A percentile compares a stretch with the other conserved stretches of the same genome.
These are phyloP conservation scores for Zostera marina DNA, from an alignment of 116 monocot genomes.

Conservation along the genomic window DNA sequence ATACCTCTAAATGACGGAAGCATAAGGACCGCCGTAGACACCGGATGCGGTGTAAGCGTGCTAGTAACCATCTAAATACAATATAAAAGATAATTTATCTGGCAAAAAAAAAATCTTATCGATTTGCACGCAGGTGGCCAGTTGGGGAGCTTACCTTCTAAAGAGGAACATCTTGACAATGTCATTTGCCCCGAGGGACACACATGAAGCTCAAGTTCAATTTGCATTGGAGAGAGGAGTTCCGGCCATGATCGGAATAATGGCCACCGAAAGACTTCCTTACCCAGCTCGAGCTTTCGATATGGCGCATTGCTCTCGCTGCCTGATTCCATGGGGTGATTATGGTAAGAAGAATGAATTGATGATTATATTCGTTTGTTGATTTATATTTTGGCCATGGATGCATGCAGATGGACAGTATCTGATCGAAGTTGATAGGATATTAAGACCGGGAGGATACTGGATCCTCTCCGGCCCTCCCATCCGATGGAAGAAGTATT, in stretches of 20 bases:
- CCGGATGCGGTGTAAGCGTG: slow-evolving; percentile 63
- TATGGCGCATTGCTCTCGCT: slow-evolving; percentile 11
- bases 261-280: slow-evolving; percentile 3
- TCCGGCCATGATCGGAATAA: slow-evolving; percentile 10
- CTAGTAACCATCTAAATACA: too few relatives aligned
- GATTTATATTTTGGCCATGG: too few relatives aligned
- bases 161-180: slow-evolving; percentile 2
- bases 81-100: too few relatives aligned
- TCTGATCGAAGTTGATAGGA: slow-evolving; percentile 58
- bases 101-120: too few relatives aligned
- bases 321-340: slow-evolving; percentile 7
- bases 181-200: slow-evolving; percentile 7
- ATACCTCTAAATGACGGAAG: slow-evolving; percentile 42
- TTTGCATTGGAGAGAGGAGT: slow-evolving; percentile 10
- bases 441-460: slow-evolving; percentile 34
- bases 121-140: slow-evolving; percentile 2
- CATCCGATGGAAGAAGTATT: slow-evolving; percentile 10
- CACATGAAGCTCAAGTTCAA: slow-evolving; percentile 10
- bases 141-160: slow-evolving; percentile 9
- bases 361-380: too few relatives aligned
- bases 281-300: slow-evolving; percentile 10
- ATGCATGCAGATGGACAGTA: slow-evolving; percentile 44
- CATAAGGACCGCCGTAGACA: slow-evolving; percentile 68
- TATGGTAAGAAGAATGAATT: slow-evolving; percentile 5
- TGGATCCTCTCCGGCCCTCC: slow-evolving; percentile 9